Evolutionary conservation across 768 basidiomycete genomes (phyloP).

Genomic region (Termitomyces sp.): DNA sequence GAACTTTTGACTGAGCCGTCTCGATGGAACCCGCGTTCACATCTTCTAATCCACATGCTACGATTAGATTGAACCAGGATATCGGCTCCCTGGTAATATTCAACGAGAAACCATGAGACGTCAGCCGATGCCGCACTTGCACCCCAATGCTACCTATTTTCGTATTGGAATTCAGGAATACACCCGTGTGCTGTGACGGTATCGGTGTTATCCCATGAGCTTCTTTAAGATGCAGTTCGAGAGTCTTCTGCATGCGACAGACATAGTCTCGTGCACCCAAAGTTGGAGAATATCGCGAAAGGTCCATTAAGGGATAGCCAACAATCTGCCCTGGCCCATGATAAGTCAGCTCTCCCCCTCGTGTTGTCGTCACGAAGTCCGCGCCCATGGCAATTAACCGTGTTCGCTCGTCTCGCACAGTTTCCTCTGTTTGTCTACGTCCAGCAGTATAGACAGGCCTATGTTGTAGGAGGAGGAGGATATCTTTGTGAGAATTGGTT

Average conservation of each 20-base stretch:
- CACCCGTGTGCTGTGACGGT: slow-evolving; percentile 81
- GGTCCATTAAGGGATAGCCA: slow-evolving; percentile 90
- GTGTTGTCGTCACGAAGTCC: slow-evolving; percentile 73
- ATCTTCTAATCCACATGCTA: slow-evolving; percentile 87
- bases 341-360: slow-evolving; percentile 94
- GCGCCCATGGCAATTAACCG: slow-evolving; percentile 78
- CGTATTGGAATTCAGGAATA: slow-evolving; percentile 73
- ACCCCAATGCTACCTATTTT: slow-evolving; percentile 97
- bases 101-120: slow-evolving; percentile 91
- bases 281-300: slow-evolving; percentile 70
- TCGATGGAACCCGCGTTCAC: slow-evolving; percentile 74
- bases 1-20: slow-evolving; percentile 28
- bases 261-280: slow-evolving; percentile 78
- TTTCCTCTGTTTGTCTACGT: slow-evolving; percentile 69
- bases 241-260: slow-evolving; percentile 67
- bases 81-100: slow-evolving; percentile 82
- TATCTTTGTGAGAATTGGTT: slow-evolving; percentile 40
- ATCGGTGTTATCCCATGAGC: slow-evolving; percentile 51
- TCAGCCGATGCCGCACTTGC: slow-evolving; percentile 90
- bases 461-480: slow-evolving; percentile 82
- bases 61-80: slow-evolving; percentile 80
- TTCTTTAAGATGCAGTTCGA: slow-evolving; percentile 57
- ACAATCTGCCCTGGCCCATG: slow-evolving; percentile 98
- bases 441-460: slow-evolving; percentile 93
- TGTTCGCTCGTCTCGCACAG: slow-evolving; percentile 48